Base-by-base conservation (phyloP, 1,284 basidiomycete species). In the Trichosporon sp. region DNA sequence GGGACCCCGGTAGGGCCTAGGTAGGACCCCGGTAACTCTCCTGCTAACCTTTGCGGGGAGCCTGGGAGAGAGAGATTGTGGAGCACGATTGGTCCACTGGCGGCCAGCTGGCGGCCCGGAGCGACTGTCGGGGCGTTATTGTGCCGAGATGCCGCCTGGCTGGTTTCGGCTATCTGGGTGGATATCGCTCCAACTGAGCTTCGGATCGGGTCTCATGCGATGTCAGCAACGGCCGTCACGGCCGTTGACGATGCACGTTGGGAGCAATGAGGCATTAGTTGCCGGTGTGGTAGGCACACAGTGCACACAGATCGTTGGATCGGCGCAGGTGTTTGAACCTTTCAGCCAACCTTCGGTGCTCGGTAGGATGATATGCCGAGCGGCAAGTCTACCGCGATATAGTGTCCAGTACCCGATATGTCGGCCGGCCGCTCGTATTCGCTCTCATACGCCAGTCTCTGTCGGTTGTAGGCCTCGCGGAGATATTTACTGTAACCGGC, bases 321-420 rank as follows among this genome's bases (percentile, higher is more conserved):
- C 51, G 21, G 51, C 51, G 48, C 6, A 19, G 19, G 51, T 16
- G n/a, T 21, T 54, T 11, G 21, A 54, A 19, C 46, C n/a, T 40
- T 16, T 46, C 43, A 46, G 43, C 43, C 43, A 46, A 10, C 11
- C 5, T n/a, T 51, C 61, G 61, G 61, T 19, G 2, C 2, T 4
- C 67, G 67, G 67, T 1, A n/a, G 21, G 61, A 68, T 32, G 56
- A 61, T 63, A 26, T n/a, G 19, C 67, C 67, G 56, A 14, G 12
- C 38, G 19, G 14, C 56, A 5, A n/a, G 43, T n/a, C 16, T n/a
- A 1, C 43, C 21, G 67, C 6, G 19, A 26, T 19, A 54, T 54
- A 21, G 7, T 6, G 51, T 54, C 5, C 51, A 16, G 19, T 1
- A 10, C 38, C 38, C 38, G 38, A 40, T 40, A 11, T 40, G 38